These are phyloP conservation scores for Thraustochytrium striatum DNA, from an alignment of 352 stramenopile genomes.

Conservation along the genomic window DNA sequence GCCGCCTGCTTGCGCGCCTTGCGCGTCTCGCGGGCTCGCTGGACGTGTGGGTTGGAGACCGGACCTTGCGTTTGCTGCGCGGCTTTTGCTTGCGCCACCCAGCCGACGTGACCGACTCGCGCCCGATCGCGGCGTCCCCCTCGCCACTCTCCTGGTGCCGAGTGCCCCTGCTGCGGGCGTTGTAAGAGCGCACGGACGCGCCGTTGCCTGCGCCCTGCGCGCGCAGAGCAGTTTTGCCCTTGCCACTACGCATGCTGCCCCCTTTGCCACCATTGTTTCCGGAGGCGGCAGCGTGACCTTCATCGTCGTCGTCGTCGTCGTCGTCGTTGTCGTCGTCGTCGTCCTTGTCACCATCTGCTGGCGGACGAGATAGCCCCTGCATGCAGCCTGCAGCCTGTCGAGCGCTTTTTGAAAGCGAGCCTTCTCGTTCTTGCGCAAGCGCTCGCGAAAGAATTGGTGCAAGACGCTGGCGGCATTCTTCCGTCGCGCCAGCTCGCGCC, in stretches of 20 bases:
- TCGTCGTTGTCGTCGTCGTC: neutral
- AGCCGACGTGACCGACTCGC: neutral
- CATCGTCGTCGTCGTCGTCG: conserved; percentile 20
- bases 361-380: neutral
- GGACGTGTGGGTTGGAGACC: neutral
- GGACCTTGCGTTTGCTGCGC: neutral
- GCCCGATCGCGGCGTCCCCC: neutral
- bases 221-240: neutral
- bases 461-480: neutral
- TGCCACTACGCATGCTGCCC: neutral
- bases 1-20: neutral
- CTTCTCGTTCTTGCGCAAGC: neutral
- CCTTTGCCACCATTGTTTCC: neutral
- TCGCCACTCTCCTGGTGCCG: neutral
- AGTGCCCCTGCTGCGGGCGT: neutral
- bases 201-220: neutral
- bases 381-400: neutral
- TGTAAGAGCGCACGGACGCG: neutral
- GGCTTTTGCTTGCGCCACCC: neutral
- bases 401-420: neutral
- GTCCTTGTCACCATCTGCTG: neutral
- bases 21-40: neutral
- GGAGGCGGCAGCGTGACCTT: neutral
- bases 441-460: conserved; percentile 1
- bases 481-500: neutral